Percentiles rank a stretch among this genome's conserved stretches.
These are phyloP conservation scores for Gentiana straminea DNA, from an alignment of 257 asterid species.

Conservation along the genomic window DNA sequence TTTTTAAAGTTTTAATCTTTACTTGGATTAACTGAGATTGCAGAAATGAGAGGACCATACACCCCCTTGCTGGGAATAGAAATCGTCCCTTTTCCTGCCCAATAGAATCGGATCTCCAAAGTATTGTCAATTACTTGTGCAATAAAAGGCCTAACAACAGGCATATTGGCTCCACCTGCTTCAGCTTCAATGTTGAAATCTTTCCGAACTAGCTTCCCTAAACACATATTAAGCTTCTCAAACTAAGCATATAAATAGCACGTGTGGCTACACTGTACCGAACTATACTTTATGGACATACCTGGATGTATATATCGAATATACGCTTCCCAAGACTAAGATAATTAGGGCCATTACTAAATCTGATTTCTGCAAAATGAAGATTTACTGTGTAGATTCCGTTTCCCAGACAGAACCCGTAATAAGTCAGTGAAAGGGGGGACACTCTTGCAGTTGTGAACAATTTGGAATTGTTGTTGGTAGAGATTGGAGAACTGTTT, in stretches of 20 bases:
- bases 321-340: conserved; percentile 62
- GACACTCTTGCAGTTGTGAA: conserved; percentile 15
- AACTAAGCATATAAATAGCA: no score
- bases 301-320: conserved; percentile 73
- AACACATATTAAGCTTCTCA: no score
- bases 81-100: conserved; percentile 10
- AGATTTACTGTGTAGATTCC: conserved; percentile 60
- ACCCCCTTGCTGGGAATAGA: conserved; percentile 11
- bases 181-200: conserved; percentile 19
- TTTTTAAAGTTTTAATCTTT: conserved; percentile 7
- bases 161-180: conserved; percentile 17
- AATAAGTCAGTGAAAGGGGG: conserved; percentile 28
- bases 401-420: conserved; percentile 44
- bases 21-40: conserved; percentile 23
- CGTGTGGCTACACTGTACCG: no score
- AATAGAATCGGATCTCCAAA: conserved; percentile 15
- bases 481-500: conserved; percentile 9
- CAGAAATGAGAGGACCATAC: conserved; percentile 26
- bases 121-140: conserved; percentile 9
- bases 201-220: conserved; percentile 14
- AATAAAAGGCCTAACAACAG: background rate
- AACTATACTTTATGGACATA: background rate
- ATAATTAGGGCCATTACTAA: conserved; percentile 35
- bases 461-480: conserved; percentile 3
- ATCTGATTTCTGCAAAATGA: conserved; percentile 70